Base-by-base conservation (phyloP, 805 yeast genomes). In the Kluyveromyces nonfermentans region DNA sequence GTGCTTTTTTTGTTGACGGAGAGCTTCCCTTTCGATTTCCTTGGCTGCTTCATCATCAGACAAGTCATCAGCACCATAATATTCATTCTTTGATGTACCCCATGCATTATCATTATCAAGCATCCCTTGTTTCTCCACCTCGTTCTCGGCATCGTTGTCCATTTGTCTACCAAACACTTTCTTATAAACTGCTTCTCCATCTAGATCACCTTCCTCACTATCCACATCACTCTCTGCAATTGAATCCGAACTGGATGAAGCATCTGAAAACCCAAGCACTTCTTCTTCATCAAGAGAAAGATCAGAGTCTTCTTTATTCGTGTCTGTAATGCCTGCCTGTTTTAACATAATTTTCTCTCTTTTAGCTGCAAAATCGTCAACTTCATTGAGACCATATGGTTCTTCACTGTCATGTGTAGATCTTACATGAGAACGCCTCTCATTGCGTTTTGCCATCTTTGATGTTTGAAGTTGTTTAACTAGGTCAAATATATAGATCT, bases 1-100 rank as follows among this genome's bases (percentile, higher is more conserved):
- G 60, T 88, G 88, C 52, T 76, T 73, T 67, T 83, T 84, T 65
- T 89, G 97, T 52, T 86, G 79, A 57, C 87, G 78, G 40, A 85
- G 57, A 0, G 97, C 97, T 64, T 93, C 97, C 53, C 78, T 80
- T 46, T 90, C 93, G 65, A 88, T 80, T 49, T 77, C 80, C 49
- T 77, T 80, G 5, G 86, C 84, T 28, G 78, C 80, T 43, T 79
- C 94, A 28, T 82, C 90, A 50, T 85, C 67, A 50, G 75, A 72
- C 4, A 65, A 50, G 40, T 69, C 71, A 57, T 60, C 75, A n/a
- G 73, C 75, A 50, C 94, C 62, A 72, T 85, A 51, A 66, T 68
- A 70, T 41, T 68, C 67, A 31, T 59, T 56, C 46, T 69, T 64
- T 52, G 63, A 69, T 41, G 63, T 50, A 60, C 75, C 75, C 75